Base-by-base conservation (phyloP, 2,329 filamentous ascomycete genomes). In the Xylariaceae sp. region DNA sequence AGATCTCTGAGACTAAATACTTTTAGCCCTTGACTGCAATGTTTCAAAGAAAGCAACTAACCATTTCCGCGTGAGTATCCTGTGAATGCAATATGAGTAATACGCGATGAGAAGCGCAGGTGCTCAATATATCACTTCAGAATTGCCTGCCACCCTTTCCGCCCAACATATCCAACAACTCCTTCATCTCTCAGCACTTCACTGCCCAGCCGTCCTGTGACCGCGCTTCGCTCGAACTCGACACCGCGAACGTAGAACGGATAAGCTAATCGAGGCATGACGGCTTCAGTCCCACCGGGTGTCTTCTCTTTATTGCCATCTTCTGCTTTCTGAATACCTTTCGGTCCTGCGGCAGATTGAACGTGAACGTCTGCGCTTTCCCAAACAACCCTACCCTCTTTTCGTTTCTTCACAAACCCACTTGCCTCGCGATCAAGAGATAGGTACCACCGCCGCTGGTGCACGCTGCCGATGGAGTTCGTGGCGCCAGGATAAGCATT, bases 391-490 rank as follows among this genome's bases (percentile, higher is more conserved):
- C 58, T 54, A 11, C 63, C 67, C 2, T 61, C 60, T 26, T 50
- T 51, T 47, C 67, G 67, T 19, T 67, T 69, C 65, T 73, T 74
- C 14, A 71, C 69, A 53, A 90, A 88, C 4, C 87, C 87, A 46
- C 82, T 85, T 4, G 78, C 81, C 23, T 67, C 69, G 11, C 84
- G 77, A 65, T 91, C 88, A 1, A 91, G 75, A 9, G 82, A 82
- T 16, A 90, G 65, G 57, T 84, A 89, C 88, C 87, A 91, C 37
- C 79, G 77, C 4, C 87, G 79, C 69, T 90, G 87, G 64, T 90
- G 82, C 3, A 90, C 76, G 33, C 87, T 89, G 5, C 82, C 84
- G 36, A 91, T 86, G 2, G 79, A 82, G 65, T 91, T 91, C 1
- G 66, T 77, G 0, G 88, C 85, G 4, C 88, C 87, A 0, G 82